These are phyloP conservation scores for Cynara cardunculus DNA, from an alignment of 129 eudicot species.

Conservation along the genomic window DNA sequence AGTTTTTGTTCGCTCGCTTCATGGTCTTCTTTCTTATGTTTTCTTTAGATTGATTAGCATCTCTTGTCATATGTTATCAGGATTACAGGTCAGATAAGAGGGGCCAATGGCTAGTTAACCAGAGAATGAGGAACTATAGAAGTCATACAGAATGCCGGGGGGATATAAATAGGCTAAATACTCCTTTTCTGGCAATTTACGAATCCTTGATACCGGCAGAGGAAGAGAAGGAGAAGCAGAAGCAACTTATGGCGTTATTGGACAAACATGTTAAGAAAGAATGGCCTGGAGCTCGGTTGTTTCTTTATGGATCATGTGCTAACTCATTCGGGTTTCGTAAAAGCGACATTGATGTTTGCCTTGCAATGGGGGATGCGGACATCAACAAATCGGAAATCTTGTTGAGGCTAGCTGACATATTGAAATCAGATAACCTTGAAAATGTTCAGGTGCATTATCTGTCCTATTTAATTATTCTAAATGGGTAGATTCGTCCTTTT, in stretches of 20 bases:
- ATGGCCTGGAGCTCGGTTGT: constrained; percentile 85
- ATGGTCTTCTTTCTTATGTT: not conserved
- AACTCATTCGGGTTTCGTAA: constrained; percentile 84
- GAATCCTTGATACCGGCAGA: constrained; percentile 78
- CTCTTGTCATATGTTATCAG: constrained; percentile 33
- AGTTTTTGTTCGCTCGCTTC: constrained; percentile 9
- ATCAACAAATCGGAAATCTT: constrained; percentile 68
- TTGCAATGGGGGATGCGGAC: constrained; percentile 56
- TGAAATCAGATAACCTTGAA: constrained; percentile 73
- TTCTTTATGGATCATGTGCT: constrained; percentile 93
- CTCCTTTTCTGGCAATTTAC: constrained; percentile 55
- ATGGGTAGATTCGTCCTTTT: not conserved
- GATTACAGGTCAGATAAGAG: constrained; percentile 86
- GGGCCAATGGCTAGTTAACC: constrained; percentile 67
- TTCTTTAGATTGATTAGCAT: not conserved
- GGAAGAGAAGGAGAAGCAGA: constrained; percentile 85
- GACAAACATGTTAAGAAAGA: constrained; percentile 71
- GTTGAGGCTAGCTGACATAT: constrained; percentile 76
- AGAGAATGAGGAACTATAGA: constrained; percentile 59
- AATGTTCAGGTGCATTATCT: constrained; percentile 73
- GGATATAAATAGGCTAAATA: constrained; percentile 57
- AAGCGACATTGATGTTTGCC: constrained; percentile 96
- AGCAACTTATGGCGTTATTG: constrained; percentile 59
- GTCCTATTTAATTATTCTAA: not conserved
- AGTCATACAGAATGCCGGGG: constrained; percentile 52